These are phyloP conservation scores for Fusarium multiceps DNA, from an alignment of 2,329 filamentous ascomycete species.

Conservation along the genomic window DNA sequence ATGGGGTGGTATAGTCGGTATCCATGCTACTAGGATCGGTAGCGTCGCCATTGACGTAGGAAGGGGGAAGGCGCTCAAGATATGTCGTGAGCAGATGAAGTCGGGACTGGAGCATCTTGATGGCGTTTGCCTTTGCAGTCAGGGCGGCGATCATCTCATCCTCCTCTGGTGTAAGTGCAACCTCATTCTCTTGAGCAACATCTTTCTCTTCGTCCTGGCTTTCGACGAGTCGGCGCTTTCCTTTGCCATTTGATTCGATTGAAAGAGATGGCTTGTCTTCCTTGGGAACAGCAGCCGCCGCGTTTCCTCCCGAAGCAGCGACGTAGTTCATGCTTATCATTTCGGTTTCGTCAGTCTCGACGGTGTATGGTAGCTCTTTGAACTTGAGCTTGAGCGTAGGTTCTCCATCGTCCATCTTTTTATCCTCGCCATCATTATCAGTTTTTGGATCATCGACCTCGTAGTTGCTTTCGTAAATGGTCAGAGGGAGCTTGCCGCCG, in stretches of 20 bases:
- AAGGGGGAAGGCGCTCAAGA: slow-evolving; percentile 76
- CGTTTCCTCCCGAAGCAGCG: slow-evolving; percentile 81
- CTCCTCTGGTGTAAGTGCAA: slow-evolving; percentile 66
- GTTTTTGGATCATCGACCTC: slow-evolving; percentile 72
- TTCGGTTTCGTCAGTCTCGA: slow-evolving; percentile 95
- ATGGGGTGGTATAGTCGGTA: slow-evolving; percentile 57
- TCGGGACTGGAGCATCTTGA: slow-evolving; percentile 89
- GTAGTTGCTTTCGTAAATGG: slow-evolving; percentile 87
- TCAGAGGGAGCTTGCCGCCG: slow-evolving; percentile 86
- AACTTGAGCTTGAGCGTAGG: slow-evolving; percentile 75
- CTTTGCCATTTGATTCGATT: slow-evolving; percentile 63
- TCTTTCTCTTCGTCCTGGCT: slow-evolving; percentile 45
- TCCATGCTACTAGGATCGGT: slow-evolving; percentile 53
- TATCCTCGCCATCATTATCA: slow-evolving; percentile 69
- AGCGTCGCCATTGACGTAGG: slow-evolving; percentile 66
- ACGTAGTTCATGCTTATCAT: slow-evolving; percentile 98
- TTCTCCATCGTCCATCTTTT: slow-evolving; percentile 76
- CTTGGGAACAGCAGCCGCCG: slow-evolving; percentile 69
- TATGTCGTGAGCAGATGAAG: slow-evolving; percentile 81
- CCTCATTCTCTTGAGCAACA: slow-evolving; percentile 51
- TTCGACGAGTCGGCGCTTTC: slow-evolving; percentile 59
- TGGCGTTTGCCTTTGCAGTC: slow-evolving; percentile 89
- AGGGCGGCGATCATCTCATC: slow-evolving; percentile 73
- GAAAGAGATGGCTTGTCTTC: slow-evolving; percentile 57
- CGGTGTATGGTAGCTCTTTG: slow-evolving; percentile 83